Conservation (phyloP, 306 rosid genomes). For the Corylus heterophylla region DNA sequence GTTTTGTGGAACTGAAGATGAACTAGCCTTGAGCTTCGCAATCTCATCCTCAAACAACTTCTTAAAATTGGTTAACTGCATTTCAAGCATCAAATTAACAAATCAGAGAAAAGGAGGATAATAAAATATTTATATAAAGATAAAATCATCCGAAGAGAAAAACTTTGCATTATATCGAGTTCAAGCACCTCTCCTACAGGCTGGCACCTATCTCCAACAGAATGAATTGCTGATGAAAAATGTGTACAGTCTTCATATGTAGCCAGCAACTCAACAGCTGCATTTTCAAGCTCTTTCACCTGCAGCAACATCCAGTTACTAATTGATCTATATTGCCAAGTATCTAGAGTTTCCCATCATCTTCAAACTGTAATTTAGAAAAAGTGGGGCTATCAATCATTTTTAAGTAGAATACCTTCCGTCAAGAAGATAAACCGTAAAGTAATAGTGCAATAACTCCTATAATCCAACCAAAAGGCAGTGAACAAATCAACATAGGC, state of each 20-base stretch:
- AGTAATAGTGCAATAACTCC: neutral
- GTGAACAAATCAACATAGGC: neutral
- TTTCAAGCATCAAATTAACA: slow-evolving; percentile 20
- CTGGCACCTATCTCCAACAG: slow-evolving; percentile 54
- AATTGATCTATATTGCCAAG: neutral
- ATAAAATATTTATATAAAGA: neutral
- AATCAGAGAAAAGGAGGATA: slow-evolving; percentile 8
- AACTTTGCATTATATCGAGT: slow-evolving; percentile 20
- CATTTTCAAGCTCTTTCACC: slow-evolving; percentile 82
- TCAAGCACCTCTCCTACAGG: slow-evolving; percentile 64
- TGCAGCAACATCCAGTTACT: slow-evolving; percentile 29
- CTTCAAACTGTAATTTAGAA: slow-evolving; percentile 5
- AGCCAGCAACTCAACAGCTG: slow-evolving; percentile 52
- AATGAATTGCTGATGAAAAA: slow-evolving; percentile 62
- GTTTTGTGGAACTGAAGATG: slow-evolving; percentile 41
- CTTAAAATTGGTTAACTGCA: slow-evolving; percentile 67
- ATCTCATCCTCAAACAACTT: slow-evolving; percentile 64
- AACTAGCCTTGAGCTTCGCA: slow-evolving; percentile 41
- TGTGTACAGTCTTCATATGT: slow-evolving; percentile 49
- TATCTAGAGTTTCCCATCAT: neutral
- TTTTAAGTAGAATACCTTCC: neutral
- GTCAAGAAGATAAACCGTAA: no score
- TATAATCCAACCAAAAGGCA: neutral
- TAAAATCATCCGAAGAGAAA: slow-evolving; percentile 16
- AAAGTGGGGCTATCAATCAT: neutral